Percentiles rank a stretch among this genome's conserved stretches.
phyloP scores from a whole-genome alignment of 371 early-diverging fungal genomes.

The Quaeritorhiza haematococci region DNA sequence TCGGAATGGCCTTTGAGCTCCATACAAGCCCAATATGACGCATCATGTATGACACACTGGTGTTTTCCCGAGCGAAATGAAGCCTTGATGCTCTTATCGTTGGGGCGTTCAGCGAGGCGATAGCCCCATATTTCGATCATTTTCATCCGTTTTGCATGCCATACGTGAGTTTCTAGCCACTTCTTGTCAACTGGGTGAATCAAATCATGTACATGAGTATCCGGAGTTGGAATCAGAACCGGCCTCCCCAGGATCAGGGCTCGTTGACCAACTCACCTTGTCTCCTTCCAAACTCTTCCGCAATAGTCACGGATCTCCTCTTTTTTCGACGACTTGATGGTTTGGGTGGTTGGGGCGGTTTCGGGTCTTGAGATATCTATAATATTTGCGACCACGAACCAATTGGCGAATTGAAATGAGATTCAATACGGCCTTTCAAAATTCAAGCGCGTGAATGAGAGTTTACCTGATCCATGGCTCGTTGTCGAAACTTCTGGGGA shows the following conservation, averaged over 20 bases:
- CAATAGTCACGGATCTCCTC: slow-evolving; percentile 41
- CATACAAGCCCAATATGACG: slow-evolving; percentile 70
- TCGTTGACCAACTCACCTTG: slow-evolving; percentile 37
- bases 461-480: slow-evolving; percentile 65
- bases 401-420: background rate
- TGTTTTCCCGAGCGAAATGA: slow-evolving; percentile 72
- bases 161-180: slow-evolving; percentile 97
- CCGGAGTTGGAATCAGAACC: background rate
- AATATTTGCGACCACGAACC: background rate
- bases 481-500: slow-evolving; percentile 68
- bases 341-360: slow-evolving; percentile 8
- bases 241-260: background rate
- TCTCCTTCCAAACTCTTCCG: slow-evolving; percentile 51
- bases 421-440: background rate
- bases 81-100: slow-evolving; percentile 73
- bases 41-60: slow-evolving; percentile 71
- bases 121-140: slow-evolving; percentile 89
- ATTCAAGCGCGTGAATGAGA: slow-evolving; percentile 11
- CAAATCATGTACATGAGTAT: slow-evolving; percentile 5
- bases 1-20: slow-evolving; percentile 58
- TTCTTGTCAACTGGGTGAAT: slow-evolving; percentile 47
- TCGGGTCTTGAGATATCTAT: slow-evolving; percentile 19
- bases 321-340: slow-evolving; percentile 32
- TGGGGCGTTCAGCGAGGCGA: slow-evolving; percentile 72
- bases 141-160: slow-evolving; percentile 95